Evolutionary conservation across 768 basidiomycete genomes (phyloP).

Genomic region (Hericium rajendrae): DNA sequence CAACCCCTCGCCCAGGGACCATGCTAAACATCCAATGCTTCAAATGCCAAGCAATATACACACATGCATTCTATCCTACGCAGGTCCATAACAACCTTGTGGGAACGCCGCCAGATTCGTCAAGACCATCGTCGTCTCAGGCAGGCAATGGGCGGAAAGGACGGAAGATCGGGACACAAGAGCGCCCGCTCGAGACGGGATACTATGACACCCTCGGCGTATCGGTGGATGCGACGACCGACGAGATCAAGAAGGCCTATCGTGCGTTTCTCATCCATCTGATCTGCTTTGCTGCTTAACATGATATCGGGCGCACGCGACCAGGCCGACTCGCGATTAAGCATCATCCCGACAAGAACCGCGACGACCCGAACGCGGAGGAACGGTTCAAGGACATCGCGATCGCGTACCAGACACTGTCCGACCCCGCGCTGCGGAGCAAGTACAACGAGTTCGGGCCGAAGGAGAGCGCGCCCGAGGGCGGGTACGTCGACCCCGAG

Average conservation of each 20-base stretch:
- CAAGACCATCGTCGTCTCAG: constrained; percentile 6
- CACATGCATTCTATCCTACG: constrained; percentile 58
- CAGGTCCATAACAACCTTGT: constrained; percentile 34
- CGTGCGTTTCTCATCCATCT: constrained; percentile 33
- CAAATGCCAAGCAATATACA: constrained; percentile 48
- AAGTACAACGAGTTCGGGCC: constrained; percentile 92
- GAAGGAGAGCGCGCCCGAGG: constrained; percentile 73
- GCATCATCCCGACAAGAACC: constrained; percentile 90
- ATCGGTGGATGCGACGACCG: constrained; percentile 60
- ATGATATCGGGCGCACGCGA: not conserved
- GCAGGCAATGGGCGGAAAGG: constrained; percentile 32
- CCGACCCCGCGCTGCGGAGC: constrained; percentile 61
- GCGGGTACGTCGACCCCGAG: constrained; percentile 83
- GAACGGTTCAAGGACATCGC: constrained; percentile 89
- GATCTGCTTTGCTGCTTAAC: not conserved
- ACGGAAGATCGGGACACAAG: constrained; percentile 83
- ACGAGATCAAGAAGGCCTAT: constrained; percentile 90
- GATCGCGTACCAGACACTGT: constrained; percentile 81
- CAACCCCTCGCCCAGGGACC: constrained; percentile 44
- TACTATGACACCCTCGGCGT: constrained; percentile 86
- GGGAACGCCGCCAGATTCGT: constrained; percentile 1
- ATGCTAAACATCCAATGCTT: constrained; percentile 64
- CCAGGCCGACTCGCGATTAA: constrained; percentile 80
- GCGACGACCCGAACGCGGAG: constrained; percentile 74
- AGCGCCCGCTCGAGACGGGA: constrained; percentile 78